Evolutionary conservation across 116 monocot species (phyloP), one percentile per base, ranked within the genome.

Genomic region (Posidonia oceanica): DNA sequence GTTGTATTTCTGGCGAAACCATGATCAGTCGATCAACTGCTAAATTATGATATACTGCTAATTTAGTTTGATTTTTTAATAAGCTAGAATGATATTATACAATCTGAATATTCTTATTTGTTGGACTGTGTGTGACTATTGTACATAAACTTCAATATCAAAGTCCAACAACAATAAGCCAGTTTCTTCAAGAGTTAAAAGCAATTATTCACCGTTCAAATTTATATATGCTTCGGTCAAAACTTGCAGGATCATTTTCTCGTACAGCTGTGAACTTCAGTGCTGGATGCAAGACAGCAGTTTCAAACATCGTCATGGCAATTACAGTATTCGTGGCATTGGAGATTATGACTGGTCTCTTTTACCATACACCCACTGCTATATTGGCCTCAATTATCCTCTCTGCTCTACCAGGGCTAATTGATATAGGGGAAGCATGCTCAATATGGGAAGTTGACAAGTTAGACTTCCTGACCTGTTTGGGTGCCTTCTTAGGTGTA

Each of bases 221-320:
- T n/a, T n/a, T n/a, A 48, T 12, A 0, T 7, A 48, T 48, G 48
- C 6, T 48, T 48, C 6, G 7, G 48, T 7, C 48, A 48, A 54
- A 18, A 72, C 44, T 40, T 64, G 74, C 67, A 88, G 94, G 94
- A 59, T 95, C 94, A 12, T 95, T 95, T 59, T 91, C 91, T 12
- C 69, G 94, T 66, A 81, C 88, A 1, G 94, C 94, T 0, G 90
- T 94, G 17, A 94, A 94, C 61, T 85, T 86, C 75, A 88, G 85
- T 54, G 94, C 94, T 10, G 90, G 94, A 12, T 89, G 90, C 60
- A 89, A 85, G 68, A 85, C 85, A 6, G 55, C 90, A 2, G 83
- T 94, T 1, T 94, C 94, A 17, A 90, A 94, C 63, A 78, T 94
- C 14, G 83, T 94, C 68, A 94, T 94, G 94, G 87, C 85, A n/a